Conservation (phyloP, 495 filamentous ascomycete genomes). For the Podospora pseudocomata region DNA sequence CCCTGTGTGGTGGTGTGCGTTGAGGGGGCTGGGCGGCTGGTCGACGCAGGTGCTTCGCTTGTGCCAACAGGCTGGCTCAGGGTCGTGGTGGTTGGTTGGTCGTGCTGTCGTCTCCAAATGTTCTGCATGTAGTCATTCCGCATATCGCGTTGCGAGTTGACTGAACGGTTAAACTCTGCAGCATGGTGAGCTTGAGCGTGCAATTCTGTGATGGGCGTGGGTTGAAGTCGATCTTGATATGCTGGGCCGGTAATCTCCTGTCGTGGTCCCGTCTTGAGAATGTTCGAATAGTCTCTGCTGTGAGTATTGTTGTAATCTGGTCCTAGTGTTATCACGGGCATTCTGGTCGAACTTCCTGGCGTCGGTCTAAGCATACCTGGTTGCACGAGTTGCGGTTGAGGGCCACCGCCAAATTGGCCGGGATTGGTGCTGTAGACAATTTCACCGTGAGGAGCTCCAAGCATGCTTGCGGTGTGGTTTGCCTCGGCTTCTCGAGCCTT, state of each 20-base stretch:
- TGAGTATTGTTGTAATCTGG: constrained; percentile 74
- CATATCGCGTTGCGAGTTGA: constrained; percentile 69
- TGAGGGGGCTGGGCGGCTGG: constrained; percentile 48
- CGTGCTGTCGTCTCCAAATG: constrained; percentile 73
- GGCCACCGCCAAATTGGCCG: constrained; percentile 53
- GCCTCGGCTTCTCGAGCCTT: constrained; percentile 77
- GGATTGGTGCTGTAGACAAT: constrained; percentile 80
- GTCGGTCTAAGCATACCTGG: constrained; percentile 64
- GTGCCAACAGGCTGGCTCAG: constrained; percentile 46
- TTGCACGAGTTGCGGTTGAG: constrained; percentile 65
- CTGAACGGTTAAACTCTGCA: constrained; percentile 81
- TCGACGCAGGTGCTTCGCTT: constrained; percentile 41
- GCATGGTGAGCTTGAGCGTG: constrained; percentile 83
- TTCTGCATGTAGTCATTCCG: constrained; percentile 72
- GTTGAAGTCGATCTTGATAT: constrained; percentile 82
- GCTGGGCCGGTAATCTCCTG: constrained; percentile 87
- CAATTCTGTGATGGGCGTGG: constrained; percentile 77
- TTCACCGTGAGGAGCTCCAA: constrained; percentile 65
- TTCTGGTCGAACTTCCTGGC: constrained; percentile 60
- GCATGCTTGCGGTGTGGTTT: constrained; percentile 43
- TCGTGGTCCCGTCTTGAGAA: constrained; percentile 67
- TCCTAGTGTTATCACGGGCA: constrained; percentile 81
- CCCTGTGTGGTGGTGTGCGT: constrained; percentile 44
- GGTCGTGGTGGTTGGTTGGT: constrained; percentile 57
- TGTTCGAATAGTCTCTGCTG: constrained; percentile 73